Percentiles rank a stretch among this genome's conserved stretches.
These are phyloP conservation scores for Russula virescens DNA, from an alignment of 768 basidiomycete genomes.

Conservation along the genomic window DNA sequence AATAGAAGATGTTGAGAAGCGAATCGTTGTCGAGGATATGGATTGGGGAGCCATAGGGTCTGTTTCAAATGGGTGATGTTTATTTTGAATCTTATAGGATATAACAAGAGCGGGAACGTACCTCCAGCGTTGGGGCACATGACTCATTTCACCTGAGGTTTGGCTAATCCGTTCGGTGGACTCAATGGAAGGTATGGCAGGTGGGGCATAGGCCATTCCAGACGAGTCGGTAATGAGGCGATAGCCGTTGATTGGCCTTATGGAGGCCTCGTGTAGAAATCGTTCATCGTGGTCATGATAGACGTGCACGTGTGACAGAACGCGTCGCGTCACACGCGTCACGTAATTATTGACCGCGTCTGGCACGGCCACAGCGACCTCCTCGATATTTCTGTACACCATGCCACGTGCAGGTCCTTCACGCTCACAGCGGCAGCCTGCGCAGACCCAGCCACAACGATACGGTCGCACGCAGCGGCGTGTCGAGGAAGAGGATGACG, in stretches of 20 bases:
- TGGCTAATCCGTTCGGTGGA: too few species aligned
- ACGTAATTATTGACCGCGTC: conserved; percentile 1
- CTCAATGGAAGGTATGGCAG: background rate
- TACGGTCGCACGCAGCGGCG: conserved; percentile 9
- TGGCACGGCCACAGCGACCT: background rate
- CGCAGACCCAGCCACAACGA: conserved; percentile 29
- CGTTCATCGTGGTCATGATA: background rate
- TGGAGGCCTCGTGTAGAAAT: too few species aligned
- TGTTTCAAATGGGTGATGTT: background rate
- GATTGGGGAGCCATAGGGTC: background rate
- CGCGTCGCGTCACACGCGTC: background rate
- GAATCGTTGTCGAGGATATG: background rate
- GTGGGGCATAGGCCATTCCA: background rate
- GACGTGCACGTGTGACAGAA: background rate
- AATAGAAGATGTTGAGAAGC: background rate
- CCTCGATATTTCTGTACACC: background rate
- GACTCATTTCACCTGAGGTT: background rate
- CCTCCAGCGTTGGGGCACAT: background rate
- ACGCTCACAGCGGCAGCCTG: conserved; percentile 36
- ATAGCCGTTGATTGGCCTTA: background rate
- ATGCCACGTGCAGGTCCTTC: conserved; percentile 34
- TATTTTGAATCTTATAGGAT: background rate
- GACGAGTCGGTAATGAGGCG: too few species aligned
- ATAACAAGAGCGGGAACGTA: background rate
- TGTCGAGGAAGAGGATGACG: conserved; percentile 33